Conservation (phyloP, 345 rosid genomes). For the Populus pruinosa region DNA sequence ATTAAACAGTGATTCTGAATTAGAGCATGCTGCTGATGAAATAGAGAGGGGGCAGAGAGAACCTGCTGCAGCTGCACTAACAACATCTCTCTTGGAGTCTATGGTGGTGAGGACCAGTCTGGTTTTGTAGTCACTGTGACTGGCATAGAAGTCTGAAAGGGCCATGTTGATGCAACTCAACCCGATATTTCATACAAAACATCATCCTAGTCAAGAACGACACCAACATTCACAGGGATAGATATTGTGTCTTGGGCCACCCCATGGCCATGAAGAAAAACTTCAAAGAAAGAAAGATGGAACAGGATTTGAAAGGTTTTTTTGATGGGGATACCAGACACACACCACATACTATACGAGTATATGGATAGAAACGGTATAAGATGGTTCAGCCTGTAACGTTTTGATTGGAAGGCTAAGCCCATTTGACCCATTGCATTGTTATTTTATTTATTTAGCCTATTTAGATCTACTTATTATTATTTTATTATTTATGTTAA, state of each 20-base stretch:
- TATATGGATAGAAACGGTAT: too few species aligned
- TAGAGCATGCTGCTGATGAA: not conserved
- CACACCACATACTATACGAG: too few species aligned
- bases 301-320: not conserved
- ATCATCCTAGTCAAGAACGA: slow-evolving; percentile 43
- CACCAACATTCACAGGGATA: slow-evolving; percentile 42
- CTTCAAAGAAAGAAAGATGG: not conserved
- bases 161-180: slow-evolving; percentile 55
- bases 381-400: too few species aligned
- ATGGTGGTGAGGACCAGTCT: slow-evolving; percentile 40
- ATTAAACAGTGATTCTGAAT: not conserved
- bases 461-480: too few species aligned
- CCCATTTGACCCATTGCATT: too few species aligned
- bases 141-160: slow-evolving; percentile 48
- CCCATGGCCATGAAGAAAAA: not conserved
- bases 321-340: too few species aligned
- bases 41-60: not conserved
- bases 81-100: slow-evolving; percentile 40
- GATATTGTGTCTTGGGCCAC: slow-evolving; percentile 12
- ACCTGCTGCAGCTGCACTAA: slow-evolving; percentile 67
- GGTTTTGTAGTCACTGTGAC: slow-evolving; percentile 37
- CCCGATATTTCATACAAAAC: slow-evolving; percentile 3
- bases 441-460: too few species aligned
- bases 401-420: too few species aligned
- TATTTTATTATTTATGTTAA: too few species aligned